Conservation (phyloP, 805 yeast genomes). For the Myxozyma udenii region DNA sequence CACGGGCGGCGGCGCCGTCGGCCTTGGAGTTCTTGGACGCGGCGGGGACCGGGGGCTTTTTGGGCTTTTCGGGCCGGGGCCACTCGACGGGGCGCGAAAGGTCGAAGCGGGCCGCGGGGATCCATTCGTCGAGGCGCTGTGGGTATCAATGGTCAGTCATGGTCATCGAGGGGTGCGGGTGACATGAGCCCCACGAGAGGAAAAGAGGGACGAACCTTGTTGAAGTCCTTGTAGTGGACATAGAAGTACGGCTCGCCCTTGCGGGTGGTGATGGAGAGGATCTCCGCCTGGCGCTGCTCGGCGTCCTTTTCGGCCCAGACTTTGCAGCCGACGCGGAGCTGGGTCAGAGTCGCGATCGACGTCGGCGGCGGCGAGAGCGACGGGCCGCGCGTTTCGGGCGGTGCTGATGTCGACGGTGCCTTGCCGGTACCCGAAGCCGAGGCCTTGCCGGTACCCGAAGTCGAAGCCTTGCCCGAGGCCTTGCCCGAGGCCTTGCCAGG, state of each 20-base stretch:
- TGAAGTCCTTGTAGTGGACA: conserved; percentile 91
- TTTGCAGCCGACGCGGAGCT: conserved; percentile 63
- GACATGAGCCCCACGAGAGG: not conserved
- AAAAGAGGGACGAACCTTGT: conserved; percentile 47
- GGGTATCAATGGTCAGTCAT: not conserved
- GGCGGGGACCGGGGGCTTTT: conserved; percentile 42
- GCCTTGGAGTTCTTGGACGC: conserved; percentile 31
- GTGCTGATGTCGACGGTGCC: not conserved
- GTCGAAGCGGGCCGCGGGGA: conserved; percentile 67
- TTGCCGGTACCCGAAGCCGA: not conserved
- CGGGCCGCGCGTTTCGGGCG: conserved; percentile 1
- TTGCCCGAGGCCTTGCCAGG: not conserved
- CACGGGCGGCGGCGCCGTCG: conserved; percentile 14
- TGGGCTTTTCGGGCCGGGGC: conserved; percentile 58
- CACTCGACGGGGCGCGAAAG: conserved; percentile 63
- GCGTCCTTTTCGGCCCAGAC: conserved; percentile 79
- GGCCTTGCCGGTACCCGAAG: not conserved
- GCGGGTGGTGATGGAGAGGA: conserved; percentile 68
- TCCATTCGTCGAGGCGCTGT: conserved; percentile 90
- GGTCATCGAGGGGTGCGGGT: no score
- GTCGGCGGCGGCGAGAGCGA: conserved; percentile 26
- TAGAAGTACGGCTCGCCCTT: conserved; percentile 79
- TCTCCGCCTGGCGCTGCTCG: conserved; percentile 77
- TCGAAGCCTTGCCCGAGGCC: not conserved
- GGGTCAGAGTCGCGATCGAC: conserved; percentile 27